Evolutionary conservation across 2,329 filamentous ascomycete species (phyloP), one percentile per base, ranked within the genome.

Genomic region (Epichloe sylvatica): DNA sequence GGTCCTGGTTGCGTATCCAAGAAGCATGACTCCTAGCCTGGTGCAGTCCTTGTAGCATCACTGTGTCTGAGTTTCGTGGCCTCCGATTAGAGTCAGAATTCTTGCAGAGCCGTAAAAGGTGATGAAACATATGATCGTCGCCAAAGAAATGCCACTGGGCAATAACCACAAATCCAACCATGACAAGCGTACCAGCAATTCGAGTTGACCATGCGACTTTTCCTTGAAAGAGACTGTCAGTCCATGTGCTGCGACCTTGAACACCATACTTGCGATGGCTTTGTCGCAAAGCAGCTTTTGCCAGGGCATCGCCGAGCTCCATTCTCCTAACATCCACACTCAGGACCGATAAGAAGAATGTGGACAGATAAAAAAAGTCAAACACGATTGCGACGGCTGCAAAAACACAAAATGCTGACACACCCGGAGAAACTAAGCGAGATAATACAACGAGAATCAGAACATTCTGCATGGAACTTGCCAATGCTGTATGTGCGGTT

Each of bases 81-180:
- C 19, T 42, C 9, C 55, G 54, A 7, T 49, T 39, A 7, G 47
- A 37, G 5, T 54, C 50, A 4, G 53, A 44, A 4, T 53, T 52
- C 53, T 49, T 56, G 49, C 55, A 57, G 13, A 62, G 40, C 11
- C 59, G 57, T n/a, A 21, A 54, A 42, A 63, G 42, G 38, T 60
- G 58, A 35, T 61, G 55, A 11, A 61, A 49, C 9, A 74, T 56
- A 45, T 71, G 74, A 48, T 75, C 74, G 44, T 75, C 74, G 43
- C 83, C 81, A 54, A 85, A 84, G 55, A 89, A 89, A 59, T 90
- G 86, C 73, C 81, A 86, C 56, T 90, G 86, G 1, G 86, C 78
- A 41, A 83, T 78, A 15, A 88, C 60, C 6, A 90, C 76, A 55
- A 88, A 86, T 2, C 79, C 80, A 21, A 87, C 68, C 62, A 87